Conservation (phyloP, 2,329 filamentous ascomycete species). For the Aspergillus bombycis region DNA sequence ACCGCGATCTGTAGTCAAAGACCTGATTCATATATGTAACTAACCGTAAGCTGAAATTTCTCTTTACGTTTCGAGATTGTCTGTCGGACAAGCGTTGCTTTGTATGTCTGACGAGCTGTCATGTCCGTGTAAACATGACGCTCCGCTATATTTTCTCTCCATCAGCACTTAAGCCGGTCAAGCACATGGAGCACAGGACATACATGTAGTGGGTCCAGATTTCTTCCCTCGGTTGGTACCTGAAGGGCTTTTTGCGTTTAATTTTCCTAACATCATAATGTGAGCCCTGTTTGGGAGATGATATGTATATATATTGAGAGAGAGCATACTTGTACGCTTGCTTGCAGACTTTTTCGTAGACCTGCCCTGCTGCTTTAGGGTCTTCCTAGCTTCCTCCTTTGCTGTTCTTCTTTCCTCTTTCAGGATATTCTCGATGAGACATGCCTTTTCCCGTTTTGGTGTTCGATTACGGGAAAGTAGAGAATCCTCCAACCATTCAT, state of each 20-base stretch:
- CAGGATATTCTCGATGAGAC: conserved; percentile 44
- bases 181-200: not conserved
- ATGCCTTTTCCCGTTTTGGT: conserved; percentile 39
- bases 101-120: conserved; percentile 63
- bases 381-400: conserved; percentile 8
- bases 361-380: not conserved
- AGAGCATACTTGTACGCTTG: not conserved
- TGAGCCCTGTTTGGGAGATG: not conserved
- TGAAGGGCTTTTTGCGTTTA: not conserved
- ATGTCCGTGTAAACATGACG: conserved; percentile 68
- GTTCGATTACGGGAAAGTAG: conserved; percentile 35
- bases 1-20: not conserved
- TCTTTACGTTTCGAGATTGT: conserved; percentile 56
- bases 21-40: not conserved
- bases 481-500: conserved; percentile 53
- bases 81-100: conserved; percentile 63
- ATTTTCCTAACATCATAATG: not conserved
- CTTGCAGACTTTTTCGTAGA: not conserved
- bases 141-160: conserved; percentile 48
- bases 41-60: conserved; percentile 62
- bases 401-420: conserved; percentile 27
- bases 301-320: not conserved
- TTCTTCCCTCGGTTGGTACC: not conserved
- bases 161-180: not conserved
- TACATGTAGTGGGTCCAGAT: not conserved